phyloP scores from a whole-genome alignment of 805 yeast genomes.

The Torulaspora franciscae region DNA sequence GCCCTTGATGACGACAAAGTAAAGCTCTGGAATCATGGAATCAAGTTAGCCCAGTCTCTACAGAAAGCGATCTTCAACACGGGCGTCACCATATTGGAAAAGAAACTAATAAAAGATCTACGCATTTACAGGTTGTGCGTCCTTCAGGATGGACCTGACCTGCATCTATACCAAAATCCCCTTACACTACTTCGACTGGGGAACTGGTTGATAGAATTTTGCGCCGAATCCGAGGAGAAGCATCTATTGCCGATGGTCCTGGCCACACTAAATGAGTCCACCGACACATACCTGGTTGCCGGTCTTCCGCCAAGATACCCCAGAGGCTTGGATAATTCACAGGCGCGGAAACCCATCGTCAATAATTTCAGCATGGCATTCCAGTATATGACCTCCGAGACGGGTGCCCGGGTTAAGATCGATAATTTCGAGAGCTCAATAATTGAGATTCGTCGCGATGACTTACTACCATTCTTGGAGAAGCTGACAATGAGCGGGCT shows the following conservation, averaged over 20 bases:
- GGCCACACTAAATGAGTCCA: slow-evolving; percentile 69
- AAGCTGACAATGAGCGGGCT: slow-evolving; percentile 70
- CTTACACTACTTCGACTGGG: slow-evolving; percentile 79
- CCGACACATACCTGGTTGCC: slow-evolving; percentile 78
- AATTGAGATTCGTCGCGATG: slow-evolving; percentile 84
- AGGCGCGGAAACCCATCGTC: slow-evolving; percentile 43
- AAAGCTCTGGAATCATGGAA: slow-evolving; percentile 43
- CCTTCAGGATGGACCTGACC: slow-evolving; percentile 81
- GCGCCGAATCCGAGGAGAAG: slow-evolving; percentile 67
- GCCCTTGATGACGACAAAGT: slow-evolving; percentile 46
- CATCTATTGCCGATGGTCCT: slow-evolving; percentile 74
- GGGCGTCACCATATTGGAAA: slow-evolving; percentile 85
- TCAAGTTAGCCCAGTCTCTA: slow-evolving; percentile 75
- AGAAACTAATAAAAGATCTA: slow-evolving; percentile 71
- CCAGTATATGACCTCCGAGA: slow-evolving; percentile 75
- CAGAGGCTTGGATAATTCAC: slow-evolving; percentile 37
- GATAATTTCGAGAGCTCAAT: slow-evolving; percentile 95
- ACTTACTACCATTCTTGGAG: slow-evolving; percentile 81
- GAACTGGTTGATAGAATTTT: slow-evolving; percentile 84
- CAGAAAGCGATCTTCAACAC: slow-evolving; percentile 82
- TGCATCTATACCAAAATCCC: slow-evolving; percentile 77
- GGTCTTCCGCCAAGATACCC: slow-evolving; percentile 86
- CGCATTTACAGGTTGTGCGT: slow-evolving; percentile 81
- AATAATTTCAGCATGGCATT: slow-evolving; percentile 90
- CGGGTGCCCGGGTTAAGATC: slow-evolving; percentile 84